phyloP scores from a whole-genome alignment of 2,329 filamentous ascomycete genomes.

The Aspergillus brunneoviolaceus region DNA sequence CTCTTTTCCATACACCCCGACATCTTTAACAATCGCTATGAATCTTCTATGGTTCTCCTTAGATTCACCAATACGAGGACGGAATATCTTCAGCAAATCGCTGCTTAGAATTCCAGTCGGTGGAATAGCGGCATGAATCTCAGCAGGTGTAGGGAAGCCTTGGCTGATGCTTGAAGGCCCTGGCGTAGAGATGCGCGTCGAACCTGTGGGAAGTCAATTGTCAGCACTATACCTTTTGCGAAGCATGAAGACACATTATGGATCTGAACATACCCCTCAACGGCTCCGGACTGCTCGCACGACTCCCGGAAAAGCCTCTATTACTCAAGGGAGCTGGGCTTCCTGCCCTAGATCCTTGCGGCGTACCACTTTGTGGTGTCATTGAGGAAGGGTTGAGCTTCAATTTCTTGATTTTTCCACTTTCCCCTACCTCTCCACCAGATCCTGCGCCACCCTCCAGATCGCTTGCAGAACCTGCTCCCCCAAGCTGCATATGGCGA shows the following conservation, averaged over 20 bases:
- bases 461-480: constrained; percentile 55
- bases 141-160: constrained; percentile 46
- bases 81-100: constrained; percentile 46
- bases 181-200: constrained; percentile 34
- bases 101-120: constrained; percentile 45
- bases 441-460: constrained; percentile 54
- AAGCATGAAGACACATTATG: background rate
- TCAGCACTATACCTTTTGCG: background rate
- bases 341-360: constrained; percentile 49
- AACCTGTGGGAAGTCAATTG: constrained; percentile 17
- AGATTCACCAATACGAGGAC: constrained; percentile 42
- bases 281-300: constrained; percentile 42
- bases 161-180: constrained; percentile 22
- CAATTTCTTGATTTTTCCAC: constrained; percentile 49
- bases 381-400: constrained; percentile 46
- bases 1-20: constrained; percentile 44
- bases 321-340: constrained; percentile 43
- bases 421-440: constrained; percentile 48
- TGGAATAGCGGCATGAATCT: constrained; percentile 50
- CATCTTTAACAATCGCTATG: constrained; percentile 47
- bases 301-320: constrained; percentile 33
- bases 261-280: constrained; percentile 26
- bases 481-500: constrained; percentile 31
- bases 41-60: constrained; percentile 44
- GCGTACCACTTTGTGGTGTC: constrained; percentile 42